Evolutionary conservation across 2,329 filamentous ascomycete species (phyloP), one percentile per base, ranked within the genome.

Genomic region (Fusarium abutilonis): DNA sequence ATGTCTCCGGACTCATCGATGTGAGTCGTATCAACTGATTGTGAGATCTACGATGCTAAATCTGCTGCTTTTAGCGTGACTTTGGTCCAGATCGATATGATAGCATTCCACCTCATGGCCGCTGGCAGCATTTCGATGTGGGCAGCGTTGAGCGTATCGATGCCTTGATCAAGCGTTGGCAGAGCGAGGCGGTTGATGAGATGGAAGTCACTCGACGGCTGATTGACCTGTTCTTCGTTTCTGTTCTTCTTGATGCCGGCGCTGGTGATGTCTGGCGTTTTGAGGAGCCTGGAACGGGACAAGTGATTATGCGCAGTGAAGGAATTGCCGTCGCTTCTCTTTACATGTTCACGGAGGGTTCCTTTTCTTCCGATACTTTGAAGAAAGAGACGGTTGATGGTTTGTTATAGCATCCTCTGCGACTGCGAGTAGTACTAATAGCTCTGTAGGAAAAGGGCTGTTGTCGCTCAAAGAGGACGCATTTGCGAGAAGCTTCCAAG

Each of bases 61-160:
- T 31, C 13, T n/a, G 13, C 13, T 14, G 2, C 0, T 1, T n/a
- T 2, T 31, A 83, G 81, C 78, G 81, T 15, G 81, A 83, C 61
- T 83, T 80, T 57, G 81, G 81, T 0, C 81, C 81, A 1, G 75
- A 81, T 56, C 75, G 71, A 15, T 81, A 73, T 61, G 55, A 78
- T 44, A 68, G 74, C 0, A 86, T 86, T 46, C 83, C 83, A 0
- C 81, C 82, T 9, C 83, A 86, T 60, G 85, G 80, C 9, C 79
- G 86, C 39, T 88, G 86, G 82, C 86, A 88, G 68, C 86, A 88
- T 72, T 88, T 88, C 63, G 82, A 86, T 13, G 80, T 86, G 35
- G 85, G 85, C 9, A 78, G 78, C 13, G 74, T 83, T 26, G 75
- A 80, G 35, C 82, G 85, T 31, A 73, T 86, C 8, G 73, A 76